Conservation (phyloP, 805 yeast species). For the Wickerhamiella slavikovae region DNA sequence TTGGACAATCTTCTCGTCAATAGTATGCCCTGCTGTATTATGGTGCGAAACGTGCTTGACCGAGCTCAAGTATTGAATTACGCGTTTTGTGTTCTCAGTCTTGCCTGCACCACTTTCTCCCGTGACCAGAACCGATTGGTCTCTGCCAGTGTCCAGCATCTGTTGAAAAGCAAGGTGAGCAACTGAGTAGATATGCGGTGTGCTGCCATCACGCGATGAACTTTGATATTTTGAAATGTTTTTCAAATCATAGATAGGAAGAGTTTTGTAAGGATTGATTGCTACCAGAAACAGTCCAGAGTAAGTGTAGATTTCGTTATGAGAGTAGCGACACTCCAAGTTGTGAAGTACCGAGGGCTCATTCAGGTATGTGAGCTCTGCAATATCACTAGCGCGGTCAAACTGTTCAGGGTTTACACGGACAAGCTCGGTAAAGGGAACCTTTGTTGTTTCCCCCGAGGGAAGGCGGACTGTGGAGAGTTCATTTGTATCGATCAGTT, state of each 20-base stretch:
- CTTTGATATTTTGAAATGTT: slow-evolving; percentile 35
- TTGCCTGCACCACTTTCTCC: slow-evolving; percentile 99
- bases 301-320: slow-evolving; percentile 73
- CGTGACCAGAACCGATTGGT: slow-evolving; percentile 88
- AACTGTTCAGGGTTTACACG: slow-evolving; percentile 77
- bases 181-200: slow-evolving; percentile 83
- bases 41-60: slow-evolving; percentile 25
- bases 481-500: slow-evolving; percentile 18
- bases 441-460: slow-evolving; percentile 14
- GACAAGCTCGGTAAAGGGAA: slow-evolving; percentile 25
- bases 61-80: slow-evolving; percentile 75
- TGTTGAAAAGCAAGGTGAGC: slow-evolving; percentile 74
- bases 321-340: slow-evolving; percentile 50
- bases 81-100: slow-evolving; percentile 90
- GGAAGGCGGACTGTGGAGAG: slow-evolving; percentile 13
- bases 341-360: slow-evolving; percentile 92
- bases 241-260: slow-evolving; percentile 49
- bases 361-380: slow-evolving; percentile 78
- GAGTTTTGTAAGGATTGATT: slow-evolving; percentile 66
- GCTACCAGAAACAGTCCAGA: slow-evolving; percentile 93
- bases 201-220: slow-evolving; percentile 24
- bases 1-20: slow-evolving; percentile 71
- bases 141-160: slow-evolving; percentile 41
- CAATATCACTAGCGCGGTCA: slow-evolving; percentile 86
- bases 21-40: slow-evolving; percentile 15